Conservation (phyloP, 1,284 basidiomycete species). For the Termitomyces sp. region DNA sequence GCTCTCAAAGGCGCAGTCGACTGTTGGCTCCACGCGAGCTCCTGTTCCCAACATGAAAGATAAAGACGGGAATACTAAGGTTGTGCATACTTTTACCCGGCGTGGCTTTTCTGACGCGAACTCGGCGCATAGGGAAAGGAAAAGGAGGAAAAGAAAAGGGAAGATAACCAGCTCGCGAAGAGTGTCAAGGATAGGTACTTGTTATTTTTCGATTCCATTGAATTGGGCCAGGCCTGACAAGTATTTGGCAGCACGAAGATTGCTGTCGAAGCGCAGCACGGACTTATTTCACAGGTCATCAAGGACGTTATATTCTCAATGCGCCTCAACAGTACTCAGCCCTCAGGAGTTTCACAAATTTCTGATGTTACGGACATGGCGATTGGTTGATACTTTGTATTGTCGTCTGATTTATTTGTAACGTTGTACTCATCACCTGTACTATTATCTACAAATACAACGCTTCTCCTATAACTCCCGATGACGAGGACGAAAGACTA, state of each 20-base stretch:
- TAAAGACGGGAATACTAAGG: slow-evolving; percentile 36
- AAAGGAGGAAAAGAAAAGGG: slow-evolving; percentile 72
- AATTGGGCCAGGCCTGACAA: background rate
- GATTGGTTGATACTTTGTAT: slow-evolving; percentile 25
- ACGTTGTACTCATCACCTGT: background rate
- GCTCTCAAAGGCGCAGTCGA: slow-evolving; percentile 58
- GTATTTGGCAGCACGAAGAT: slow-evolving; percentile 66
- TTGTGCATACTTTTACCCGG: slow-evolving; percentile 9
- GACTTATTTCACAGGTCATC: slow-evolving; percentile 83
- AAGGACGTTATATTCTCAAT: slow-evolving; percentile 83
- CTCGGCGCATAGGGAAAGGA: slow-evolving; percentile 35
- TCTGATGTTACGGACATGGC: slow-evolving; percentile 36
- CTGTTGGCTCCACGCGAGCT: slow-evolving; percentile 53
- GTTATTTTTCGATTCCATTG: slow-evolving; percentile 1
- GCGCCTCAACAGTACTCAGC: slow-evolving; percentile 36
- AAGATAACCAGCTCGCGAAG: slow-evolving; percentile 74
- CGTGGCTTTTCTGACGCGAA: background rate
- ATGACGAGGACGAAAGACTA: background rate
- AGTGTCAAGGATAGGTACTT: slow-evolving; percentile 77
- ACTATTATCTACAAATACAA: background rate
- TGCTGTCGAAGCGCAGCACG: slow-evolving; percentile 85
- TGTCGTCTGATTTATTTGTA: background rate
- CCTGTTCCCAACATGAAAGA: slow-evolving; percentile 47
- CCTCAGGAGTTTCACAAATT: slow-evolving; percentile 20
- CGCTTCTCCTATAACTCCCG: background rate